phyloP scores from a whole-genome alignment of 805 yeast species.

The Metschnikowia arizonensis region DNA sequence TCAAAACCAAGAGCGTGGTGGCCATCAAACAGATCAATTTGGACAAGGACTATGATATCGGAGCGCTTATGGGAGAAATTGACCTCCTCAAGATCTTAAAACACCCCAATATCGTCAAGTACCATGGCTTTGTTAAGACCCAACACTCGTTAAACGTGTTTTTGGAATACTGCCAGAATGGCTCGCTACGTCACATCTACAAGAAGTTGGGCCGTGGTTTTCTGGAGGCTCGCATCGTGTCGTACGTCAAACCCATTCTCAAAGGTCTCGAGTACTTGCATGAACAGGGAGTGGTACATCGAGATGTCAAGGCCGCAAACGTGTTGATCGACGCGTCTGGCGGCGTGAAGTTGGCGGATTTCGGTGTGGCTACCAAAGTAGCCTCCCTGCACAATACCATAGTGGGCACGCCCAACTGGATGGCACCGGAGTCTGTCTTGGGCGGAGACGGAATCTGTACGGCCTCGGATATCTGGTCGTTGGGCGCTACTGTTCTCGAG shows the following conservation, averaged over 20 bases:
- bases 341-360: slow-evolving; percentile 29
- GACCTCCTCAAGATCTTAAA: slow-evolving; percentile 59
- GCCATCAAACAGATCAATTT: slow-evolving; percentile 79
- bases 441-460: slow-evolving; percentile 79
- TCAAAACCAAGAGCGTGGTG: slow-evolving; percentile 59
- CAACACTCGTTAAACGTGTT: slow-evolving; percentile 51
- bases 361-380: slow-evolving; percentile 83
- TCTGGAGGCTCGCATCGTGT: slow-evolving; percentile 49
- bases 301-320: slow-evolving; percentile 65
- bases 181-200: slow-evolving; percentile 56
- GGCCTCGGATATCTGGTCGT: slow-evolving; percentile 87
- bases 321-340: slow-evolving; percentile 19
- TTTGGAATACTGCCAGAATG: slow-evolving; percentile 56
- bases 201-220: slow-evolving; percentile 46
- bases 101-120: slow-evolving; percentile 43
- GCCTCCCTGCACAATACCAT: slow-evolving; percentile 34
- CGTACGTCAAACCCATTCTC: slow-evolving; percentile 39
- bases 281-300: slow-evolving; percentile 68
- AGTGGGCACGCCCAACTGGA: slow-evolving; percentile 94
- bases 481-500: slow-evolving; percentile 94
- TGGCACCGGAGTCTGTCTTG: slow-evolving; percentile 94
- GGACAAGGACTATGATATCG: slow-evolving; percentile 43
- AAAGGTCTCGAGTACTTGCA: slow-evolving; percentile 63
- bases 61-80: slow-evolving; percentile 60
- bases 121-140: slow-evolving; percentile 63